These are phyloP conservation scores for Pyrenula massariospora DNA, from an alignment of 495 filamentous ascomycete species.

Conservation along the genomic window DNA sequence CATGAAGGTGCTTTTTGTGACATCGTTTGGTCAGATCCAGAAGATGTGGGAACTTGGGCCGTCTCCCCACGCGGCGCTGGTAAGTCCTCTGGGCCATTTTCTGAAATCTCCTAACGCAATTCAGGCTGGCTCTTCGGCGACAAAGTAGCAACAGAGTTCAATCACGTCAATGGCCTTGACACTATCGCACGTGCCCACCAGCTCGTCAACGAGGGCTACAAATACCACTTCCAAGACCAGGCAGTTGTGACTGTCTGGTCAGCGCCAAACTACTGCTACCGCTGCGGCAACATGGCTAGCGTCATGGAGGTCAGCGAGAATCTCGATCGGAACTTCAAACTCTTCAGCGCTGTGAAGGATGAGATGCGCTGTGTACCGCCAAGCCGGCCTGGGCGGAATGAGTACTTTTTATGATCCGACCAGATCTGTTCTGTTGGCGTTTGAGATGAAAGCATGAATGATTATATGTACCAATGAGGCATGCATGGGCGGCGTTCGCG, in stretches of 20 bases:
- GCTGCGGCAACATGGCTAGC: conserved; percentile 91
- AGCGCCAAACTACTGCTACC: conserved; percentile 97
- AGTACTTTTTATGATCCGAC: conserved; percentile 98
- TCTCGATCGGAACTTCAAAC: conserved; percentile 77
- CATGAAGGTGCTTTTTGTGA: conserved; percentile 98
- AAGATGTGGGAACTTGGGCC: conserved; percentile 97
- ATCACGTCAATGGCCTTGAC: conserved; percentile 91
- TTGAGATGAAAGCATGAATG: no score
- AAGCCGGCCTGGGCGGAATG: conserved; percentile 67
- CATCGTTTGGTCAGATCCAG: conserved; percentile 95
- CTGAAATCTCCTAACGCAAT: neutral
- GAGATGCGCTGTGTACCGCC: conserved; percentile 78
- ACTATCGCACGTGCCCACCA: conserved; percentile 94
- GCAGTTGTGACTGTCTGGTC: conserved; percentile 99
- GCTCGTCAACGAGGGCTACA: conserved; percentile 96
- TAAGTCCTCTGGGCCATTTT: conserved; percentile 10
- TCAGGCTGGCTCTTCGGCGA: conserved; percentile 88
- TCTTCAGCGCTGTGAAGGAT: conserved; percentile 90
- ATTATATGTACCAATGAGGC: no score
- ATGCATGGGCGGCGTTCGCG: no score
- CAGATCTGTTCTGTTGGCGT: no score
- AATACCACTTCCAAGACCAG: conserved; percentile 91
- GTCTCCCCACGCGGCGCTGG: conserved; percentile 85
- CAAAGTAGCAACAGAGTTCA: conserved; percentile 97
- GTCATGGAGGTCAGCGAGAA: conserved; percentile 90